Evolutionary conservation across 164 flowering plant genomes (phyloP).

Genomic region (Nelumbo lutea): DNA sequence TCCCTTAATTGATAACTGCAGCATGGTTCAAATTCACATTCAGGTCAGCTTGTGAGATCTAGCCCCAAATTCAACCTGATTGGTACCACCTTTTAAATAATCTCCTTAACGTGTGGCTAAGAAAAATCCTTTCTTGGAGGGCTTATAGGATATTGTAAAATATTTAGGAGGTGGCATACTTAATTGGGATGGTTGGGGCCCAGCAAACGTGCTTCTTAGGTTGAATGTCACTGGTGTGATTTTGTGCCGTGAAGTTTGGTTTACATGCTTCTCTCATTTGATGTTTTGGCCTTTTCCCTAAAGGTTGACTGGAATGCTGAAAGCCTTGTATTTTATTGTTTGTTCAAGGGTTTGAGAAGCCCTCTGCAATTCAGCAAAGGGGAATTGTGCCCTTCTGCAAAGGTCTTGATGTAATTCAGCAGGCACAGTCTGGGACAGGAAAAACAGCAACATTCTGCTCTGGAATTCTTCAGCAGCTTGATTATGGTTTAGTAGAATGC

Average conservation of each 20-base stretch:
- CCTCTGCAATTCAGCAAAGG: slow-evolving; percentile 86
- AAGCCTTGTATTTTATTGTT: neutral
- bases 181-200: too few relatives aligned
- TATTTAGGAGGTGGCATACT: too few relatives aligned
- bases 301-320: neutral
- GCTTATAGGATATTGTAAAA: too few relatives aligned
- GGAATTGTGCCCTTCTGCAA: slow-evolving; percentile 86
- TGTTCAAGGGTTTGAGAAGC: slow-evolving; percentile 76
- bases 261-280: neutral
- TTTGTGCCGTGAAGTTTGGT: neutral
- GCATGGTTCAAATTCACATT: too few relatives aligned
- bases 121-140: too few relatives aligned
- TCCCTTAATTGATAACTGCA: too few relatives aligned
- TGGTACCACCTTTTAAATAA: too few relatives aligned
- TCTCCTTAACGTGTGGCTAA: too few relatives aligned
- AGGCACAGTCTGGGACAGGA: slow-evolving; percentile 91
- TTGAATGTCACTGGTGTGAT: neutral
- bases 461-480: slow-evolving; percentile 79
- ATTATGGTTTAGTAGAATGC: slow-evolving; percentile 57
- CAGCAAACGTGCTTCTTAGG: too few relatives aligned
- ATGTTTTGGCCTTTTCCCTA: too few relatives aligned
- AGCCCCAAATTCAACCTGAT: too few relatives aligned
- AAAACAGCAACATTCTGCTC: slow-evolving; percentile 89
- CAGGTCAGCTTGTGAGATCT: too few relatives aligned
- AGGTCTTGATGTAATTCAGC: slow-evolving; percentile 86